A percentile compares a stretch with the other conserved stretches of the same genome.
Conservation (phyloP, 75 land plant genomes). For the Selaginella moellendorffii region DNA sequence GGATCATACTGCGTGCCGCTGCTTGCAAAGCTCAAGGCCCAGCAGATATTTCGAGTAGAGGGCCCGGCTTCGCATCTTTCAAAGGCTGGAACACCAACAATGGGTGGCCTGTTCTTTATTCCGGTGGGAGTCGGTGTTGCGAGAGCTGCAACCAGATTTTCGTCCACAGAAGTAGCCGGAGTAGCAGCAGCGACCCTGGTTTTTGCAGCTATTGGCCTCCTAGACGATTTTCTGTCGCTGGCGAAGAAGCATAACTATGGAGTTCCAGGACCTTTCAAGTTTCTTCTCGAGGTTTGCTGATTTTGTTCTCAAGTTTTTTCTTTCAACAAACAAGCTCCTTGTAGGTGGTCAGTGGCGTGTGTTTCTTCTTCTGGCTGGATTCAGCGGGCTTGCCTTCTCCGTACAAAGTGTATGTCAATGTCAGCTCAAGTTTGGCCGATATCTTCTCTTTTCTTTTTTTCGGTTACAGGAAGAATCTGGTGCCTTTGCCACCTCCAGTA, state of each 20-base stretch:
- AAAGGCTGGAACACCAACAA: constrained; percentile 70
- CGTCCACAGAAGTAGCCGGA: constrained; percentile 40
- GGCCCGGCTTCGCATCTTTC: constrained; percentile 34
- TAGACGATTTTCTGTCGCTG: constrained; percentile 46
- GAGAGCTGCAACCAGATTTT: constrained; percentile 20
- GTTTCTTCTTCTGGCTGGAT: constrained; percentile 70
- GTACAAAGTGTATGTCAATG: constrained; percentile 43
- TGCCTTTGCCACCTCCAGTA: constrained; percentile 67
- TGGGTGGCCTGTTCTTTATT: constrained; percentile 88
- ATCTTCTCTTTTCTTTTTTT: background rate
- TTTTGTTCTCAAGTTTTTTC: too few relatives aligned
- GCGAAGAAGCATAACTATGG: constrained; percentile 51
- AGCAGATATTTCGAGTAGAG: constrained; percentile 40
- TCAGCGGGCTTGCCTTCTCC: constrained; percentile 49
- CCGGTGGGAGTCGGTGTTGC: constrained; percentile 65
- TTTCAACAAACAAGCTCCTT: too few relatives aligned
- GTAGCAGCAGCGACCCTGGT: constrained; percentile 45
- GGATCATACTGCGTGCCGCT: constrained; percentile 61
- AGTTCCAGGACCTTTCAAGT: constrained; percentile 42
- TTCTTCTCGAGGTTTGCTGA: constrained; percentile 47
- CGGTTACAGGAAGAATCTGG: constrained; percentile 56
- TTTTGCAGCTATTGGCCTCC: constrained; percentile 61
- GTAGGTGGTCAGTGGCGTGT: constrained; percentile 55
- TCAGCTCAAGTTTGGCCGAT: background rate
- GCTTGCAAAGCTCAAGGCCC: constrained; percentile 35